A percentile compares a stretch with the other conserved stretches of the same genome.
phyloP scores from a whole-genome alignment of 2,329 filamentous ascomycete genomes.

The Huntiella abstrusa region DNA sequence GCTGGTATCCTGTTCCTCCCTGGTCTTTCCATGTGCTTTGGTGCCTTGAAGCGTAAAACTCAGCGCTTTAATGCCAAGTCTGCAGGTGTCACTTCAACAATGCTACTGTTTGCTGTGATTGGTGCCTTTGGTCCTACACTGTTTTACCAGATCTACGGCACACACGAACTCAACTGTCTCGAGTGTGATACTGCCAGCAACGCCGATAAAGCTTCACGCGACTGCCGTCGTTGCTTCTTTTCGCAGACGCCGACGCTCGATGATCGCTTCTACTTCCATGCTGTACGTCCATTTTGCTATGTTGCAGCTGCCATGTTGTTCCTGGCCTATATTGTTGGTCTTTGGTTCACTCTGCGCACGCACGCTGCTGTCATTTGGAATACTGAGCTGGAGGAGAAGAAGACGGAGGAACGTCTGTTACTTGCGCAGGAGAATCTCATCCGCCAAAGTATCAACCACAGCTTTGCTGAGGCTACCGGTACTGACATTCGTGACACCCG shows the following conservation, averaged over 20 bases:
- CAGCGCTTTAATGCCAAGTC: conserved; percentile 96
- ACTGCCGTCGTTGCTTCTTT: conserved; percentile 89
- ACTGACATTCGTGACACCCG: conserved; percentile 70
- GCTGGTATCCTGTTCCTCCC: conserved; percentile 89
- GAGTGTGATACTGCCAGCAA: conserved; percentile 34
- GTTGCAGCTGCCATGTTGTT: conserved; percentile 72
- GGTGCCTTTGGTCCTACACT: conserved; percentile 88
- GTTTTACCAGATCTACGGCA: conserved; percentile 98
- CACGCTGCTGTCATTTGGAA: conserved; percentile 97
- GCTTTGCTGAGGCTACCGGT: conserved; percentile 28
- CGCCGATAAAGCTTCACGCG: conserved; percentile 28
- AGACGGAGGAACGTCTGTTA: conserved; percentile 31
- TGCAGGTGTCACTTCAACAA: conserved; percentile 90
- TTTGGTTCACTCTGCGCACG: conserved; percentile 89
- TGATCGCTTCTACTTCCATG: conserved; percentile 76
- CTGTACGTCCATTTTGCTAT: conserved; percentile 86
- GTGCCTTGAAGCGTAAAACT: conserved; percentile 91
- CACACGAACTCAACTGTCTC: conserved; percentile 80
- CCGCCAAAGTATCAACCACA: conserved; percentile 6
- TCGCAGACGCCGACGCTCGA: conserved; percentile 68
- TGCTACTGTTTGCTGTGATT: conserved; percentile 91
- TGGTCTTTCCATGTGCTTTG: conserved; percentile 95
- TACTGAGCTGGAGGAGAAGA: conserved; percentile 62
- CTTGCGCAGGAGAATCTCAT: conserved; percentile 4
- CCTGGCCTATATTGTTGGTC: conserved; percentile 77